Conservation (phyloP, 1,284 basidiomycete genomes). For the Agaricales sp. region DNA sequence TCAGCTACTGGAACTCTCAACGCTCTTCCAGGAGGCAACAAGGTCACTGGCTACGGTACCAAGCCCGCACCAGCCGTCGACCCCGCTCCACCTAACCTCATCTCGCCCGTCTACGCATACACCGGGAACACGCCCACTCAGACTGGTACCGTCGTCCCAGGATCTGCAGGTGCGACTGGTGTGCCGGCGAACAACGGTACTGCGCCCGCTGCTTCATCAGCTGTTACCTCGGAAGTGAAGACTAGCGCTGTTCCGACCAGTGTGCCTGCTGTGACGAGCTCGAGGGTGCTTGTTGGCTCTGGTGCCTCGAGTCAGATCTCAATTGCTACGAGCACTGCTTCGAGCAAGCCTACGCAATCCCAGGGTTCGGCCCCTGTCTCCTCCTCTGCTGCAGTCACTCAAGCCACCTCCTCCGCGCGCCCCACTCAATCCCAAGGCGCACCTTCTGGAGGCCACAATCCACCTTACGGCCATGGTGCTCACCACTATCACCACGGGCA, state of each 20-base stretch:
- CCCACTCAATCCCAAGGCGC: background rate
- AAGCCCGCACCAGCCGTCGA: constrained; percentile 20
- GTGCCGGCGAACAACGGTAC: background rate
- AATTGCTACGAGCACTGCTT: background rate
- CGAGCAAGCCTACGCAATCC: no score
- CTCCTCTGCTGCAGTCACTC: background rate
- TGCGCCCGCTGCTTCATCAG: background rate
- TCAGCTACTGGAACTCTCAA: constrained; percentile 25
- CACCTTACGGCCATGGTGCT: background rate
- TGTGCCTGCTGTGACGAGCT: background rate
- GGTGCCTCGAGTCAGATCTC: background rate
- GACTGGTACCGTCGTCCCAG: constrained; percentile 15
- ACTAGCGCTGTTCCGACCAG: background rate
- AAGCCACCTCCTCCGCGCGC: background rate
- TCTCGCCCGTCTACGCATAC: constrained; percentile 30
- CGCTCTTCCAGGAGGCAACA: constrained; percentile 32
- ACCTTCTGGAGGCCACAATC: background rate
- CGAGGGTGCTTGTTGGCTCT: background rate
- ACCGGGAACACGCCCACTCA: constrained; percentile 19
- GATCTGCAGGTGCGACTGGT: constrained; percentile 9
- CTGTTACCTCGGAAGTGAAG: background rate
- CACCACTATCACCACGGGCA: background rate
- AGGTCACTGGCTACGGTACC: constrained; percentile 23
- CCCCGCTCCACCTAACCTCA: constrained; percentile 19
- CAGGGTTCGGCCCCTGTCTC: no score